These are phyloP conservation scores for Metarhizium robertsii DNA, from an alignment of 2,329 filamentous ascomycete genomes.

Conservation along the genomic window DNA sequence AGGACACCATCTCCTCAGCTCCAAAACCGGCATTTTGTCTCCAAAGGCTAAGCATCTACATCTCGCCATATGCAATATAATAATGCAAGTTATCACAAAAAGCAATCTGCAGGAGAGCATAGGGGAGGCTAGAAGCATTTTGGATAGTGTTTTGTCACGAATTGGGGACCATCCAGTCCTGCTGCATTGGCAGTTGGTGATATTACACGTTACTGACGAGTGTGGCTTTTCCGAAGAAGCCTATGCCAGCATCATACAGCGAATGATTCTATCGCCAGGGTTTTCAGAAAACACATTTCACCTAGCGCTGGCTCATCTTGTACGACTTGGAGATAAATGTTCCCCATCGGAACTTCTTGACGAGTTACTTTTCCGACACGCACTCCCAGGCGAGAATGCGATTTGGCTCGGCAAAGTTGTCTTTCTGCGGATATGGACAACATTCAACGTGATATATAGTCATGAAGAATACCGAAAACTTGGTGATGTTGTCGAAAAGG, in stretches of 20 bases:
- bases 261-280: slow-evolving; percentile 51
- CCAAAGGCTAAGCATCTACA: slow-evolving; percentile 54
- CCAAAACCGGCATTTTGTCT: slow-evolving; percentile 44
- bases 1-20: slow-evolving; percentile 49
- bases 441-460: slow-evolving; percentile 35
- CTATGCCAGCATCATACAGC: slow-evolving; percentile 45
- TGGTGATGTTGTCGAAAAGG: slow-evolving; percentile 15
- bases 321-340: slow-evolving; percentile 49
- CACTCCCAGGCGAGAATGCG: slow-evolving; percentile 38
- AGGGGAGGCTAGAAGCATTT: slow-evolving; percentile 44
- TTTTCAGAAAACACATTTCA: slow-evolving; percentile 56
- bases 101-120: slow-evolving; percentile 32
- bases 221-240: slow-evolving; percentile 38
- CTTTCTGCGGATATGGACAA: slow-evolving; percentile 59
- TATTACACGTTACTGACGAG: slow-evolving; percentile 41
- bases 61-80: slow-evolving; percentile 54
- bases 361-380: slow-evolving; percentile 49
- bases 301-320: slow-evolving; percentile 57
- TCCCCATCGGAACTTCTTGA: slow-evolving; percentile 44
- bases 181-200: slow-evolving; percentile 57
- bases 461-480: slow-evolving; percentile 13
- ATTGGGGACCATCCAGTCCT: slow-evolving; percentile 57
- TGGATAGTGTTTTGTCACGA: slow-evolving; percentile 53
- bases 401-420: slow-evolving; percentile 61
- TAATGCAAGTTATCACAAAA: slow-evolving; percentile 46